phyloP scores from a whole-genome alignment of 1,139 yeast species.

The Hemisphaericaspora xylanilytica region DNA sequence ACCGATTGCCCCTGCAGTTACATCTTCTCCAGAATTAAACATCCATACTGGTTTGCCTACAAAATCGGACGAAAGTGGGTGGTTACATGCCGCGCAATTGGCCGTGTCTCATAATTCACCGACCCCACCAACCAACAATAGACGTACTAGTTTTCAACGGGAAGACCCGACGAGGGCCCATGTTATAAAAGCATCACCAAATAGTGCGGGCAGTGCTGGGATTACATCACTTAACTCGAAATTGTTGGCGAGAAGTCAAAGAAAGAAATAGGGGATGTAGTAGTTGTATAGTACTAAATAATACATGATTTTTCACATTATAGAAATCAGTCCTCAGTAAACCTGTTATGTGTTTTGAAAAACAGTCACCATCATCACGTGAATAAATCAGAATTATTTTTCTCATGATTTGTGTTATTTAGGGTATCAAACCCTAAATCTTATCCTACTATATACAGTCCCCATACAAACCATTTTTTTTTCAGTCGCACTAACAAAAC shows the following conservation, averaged over 20 bases:
- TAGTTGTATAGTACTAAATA: too few relatives aligned
- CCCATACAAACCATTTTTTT: too few relatives aligned
- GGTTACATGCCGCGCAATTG: constrained; percentile 44
- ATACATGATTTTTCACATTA: too few relatives aligned
- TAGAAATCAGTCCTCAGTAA: too few relatives aligned
- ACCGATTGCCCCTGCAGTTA: constrained; percentile 21
- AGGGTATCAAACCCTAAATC: constrained; percentile 10
- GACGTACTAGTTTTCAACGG: constrained; percentile 40
- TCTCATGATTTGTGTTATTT: background rate
- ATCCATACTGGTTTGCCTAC: constrained; percentile 37
- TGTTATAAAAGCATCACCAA: constrained; percentile 3
- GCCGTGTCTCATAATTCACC: constrained; percentile 41
- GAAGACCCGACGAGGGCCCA: constrained; percentile 19
- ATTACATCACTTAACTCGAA: constrained; percentile 44
- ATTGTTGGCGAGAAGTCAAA: constrained; percentile 41
- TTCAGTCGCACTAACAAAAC: constrained; percentile 1
- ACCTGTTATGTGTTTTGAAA: too few relatives aligned
- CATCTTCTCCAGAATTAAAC: constrained; percentile 21
- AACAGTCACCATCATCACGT: background rate
- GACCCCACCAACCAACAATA: constrained; percentile 23
- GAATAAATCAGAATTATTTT: too few relatives aligned
- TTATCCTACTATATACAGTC: constrained; percentile 5
- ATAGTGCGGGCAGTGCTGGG: constrained; percentile 11
- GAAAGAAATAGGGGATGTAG: constrained; percentile 34
- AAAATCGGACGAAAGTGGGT: constrained; percentile 21